Evolutionary conservation across 2,329 filamentous ascomycete genomes (phyloP).

Genomic region (Ampelomyces quisqualis): DNA sequence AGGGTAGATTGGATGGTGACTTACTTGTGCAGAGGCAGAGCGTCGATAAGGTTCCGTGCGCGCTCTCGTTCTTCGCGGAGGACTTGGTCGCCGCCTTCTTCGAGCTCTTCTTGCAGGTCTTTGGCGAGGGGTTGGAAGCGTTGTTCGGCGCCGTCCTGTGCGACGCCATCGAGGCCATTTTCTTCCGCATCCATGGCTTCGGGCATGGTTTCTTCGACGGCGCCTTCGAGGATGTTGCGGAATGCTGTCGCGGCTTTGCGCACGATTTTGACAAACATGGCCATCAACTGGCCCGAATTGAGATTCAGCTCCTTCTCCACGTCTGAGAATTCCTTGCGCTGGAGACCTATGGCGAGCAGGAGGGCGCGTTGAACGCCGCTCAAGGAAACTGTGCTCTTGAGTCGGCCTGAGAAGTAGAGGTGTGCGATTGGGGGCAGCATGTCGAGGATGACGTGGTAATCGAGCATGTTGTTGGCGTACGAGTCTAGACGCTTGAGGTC

Average conservation of each 20-base stretch:
- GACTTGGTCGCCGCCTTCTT: constrained; percentile 77
- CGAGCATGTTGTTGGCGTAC: constrained; percentile 94
- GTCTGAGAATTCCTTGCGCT: constrained; percentile 81
- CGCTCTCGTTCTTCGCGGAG: constrained; percentile 68
- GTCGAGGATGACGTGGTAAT: constrained; percentile 96
- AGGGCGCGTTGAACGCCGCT: constrained; percentile 83
- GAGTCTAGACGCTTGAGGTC: constrained; percentile 93
- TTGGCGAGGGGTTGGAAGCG: constrained; percentile 70
- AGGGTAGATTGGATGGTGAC: too few relatives aligned
- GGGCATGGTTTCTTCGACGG: constrained; percentile 54
- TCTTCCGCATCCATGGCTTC: constrained; percentile 46
- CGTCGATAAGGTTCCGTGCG: constrained; percentile 85
- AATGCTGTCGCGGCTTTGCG: constrained; percentile 84
- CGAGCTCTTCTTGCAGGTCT: constrained; percentile 76
- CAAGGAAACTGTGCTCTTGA: constrained; percentile 68
- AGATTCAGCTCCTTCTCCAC: constrained; percentile 77
- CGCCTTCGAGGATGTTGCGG: constrained; percentile 69
- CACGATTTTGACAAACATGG: constrained; percentile 96
- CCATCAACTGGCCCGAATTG: constrained; percentile 75
- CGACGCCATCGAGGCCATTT: constrained; percentile 55
- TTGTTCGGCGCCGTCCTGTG: constrained; percentile 60
- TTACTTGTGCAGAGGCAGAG: constrained; percentile 83
- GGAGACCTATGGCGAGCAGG: constrained; percentile 81
- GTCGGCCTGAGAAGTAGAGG: constrained; percentile 79
- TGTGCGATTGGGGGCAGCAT: constrained; percentile 79